phyloP scores from a whole-genome alignment of 352 stramenopile species.

The Globisporangium cylindrosporum region DNA sequence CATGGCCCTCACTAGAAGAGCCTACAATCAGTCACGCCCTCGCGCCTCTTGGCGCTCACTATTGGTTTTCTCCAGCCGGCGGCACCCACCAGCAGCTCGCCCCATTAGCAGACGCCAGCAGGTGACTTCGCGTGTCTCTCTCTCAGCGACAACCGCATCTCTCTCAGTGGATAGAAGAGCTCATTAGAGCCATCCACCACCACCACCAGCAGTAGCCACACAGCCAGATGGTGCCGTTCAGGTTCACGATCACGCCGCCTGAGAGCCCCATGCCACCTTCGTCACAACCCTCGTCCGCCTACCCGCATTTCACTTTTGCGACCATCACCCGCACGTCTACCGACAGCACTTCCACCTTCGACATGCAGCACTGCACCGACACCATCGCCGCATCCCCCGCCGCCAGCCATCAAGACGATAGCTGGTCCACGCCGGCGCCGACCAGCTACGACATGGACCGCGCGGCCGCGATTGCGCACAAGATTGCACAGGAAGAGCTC shows the following conservation, averaged over 20 bases:
- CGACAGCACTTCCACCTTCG: not conserved
- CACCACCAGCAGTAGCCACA: not conserved
- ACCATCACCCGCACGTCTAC: not conserved
- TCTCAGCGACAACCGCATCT: not conserved
- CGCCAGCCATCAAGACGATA: not conserved
- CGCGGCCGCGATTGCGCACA: slow-evolving; percentile 16
- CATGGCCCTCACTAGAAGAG: no score
- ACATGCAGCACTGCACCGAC: slow-evolving; percentile 14
- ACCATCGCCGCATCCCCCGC: slow-evolving; percentile 7
- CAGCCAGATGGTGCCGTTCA: slow-evolving; percentile 16
- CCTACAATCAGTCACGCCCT: no score
- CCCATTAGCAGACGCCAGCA: not conserved
- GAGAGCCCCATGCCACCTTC: not conserved
- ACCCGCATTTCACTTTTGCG: slow-evolving; percentile 2
- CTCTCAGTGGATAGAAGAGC: not conserved
- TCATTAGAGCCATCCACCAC: not conserved
- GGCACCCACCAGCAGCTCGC: not conserved
- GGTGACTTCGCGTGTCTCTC: not conserved
- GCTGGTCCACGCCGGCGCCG: slow-evolving; percentile 11
- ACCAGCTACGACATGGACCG: slow-evolving; percentile 12
- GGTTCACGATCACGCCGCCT: slow-evolving; percentile 21
- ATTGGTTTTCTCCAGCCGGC: not conserved
- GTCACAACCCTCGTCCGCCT: not conserved
- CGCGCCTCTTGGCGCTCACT: not conserved
- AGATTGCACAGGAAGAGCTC: slow-evolving; percentile 17